phyloP scores from a whole-genome alignment of 495 filamentous ascomycete genomes.

The Neurospora cerealis region DNA sequence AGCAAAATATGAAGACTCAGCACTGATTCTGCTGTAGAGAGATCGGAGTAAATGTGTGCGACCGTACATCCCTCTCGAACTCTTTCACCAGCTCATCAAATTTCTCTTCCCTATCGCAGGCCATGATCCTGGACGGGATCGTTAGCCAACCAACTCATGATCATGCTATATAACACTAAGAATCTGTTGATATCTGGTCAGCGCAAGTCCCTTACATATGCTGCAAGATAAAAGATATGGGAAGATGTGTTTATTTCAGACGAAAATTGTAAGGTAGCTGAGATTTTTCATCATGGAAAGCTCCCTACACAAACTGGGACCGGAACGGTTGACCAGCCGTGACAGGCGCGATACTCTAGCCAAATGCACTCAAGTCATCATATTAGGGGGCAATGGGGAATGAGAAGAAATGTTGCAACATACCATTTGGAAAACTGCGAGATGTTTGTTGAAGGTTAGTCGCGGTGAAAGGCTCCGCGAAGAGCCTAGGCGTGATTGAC shows the following conservation, averaged over 20 bases:
- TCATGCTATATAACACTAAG: conserved; percentile 2
- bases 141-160: conserved; percentile 3
- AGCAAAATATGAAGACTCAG: conserved; percentile 40
- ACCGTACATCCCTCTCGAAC: conserved; percentile 59
- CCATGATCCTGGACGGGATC: conserved; percentile 61
- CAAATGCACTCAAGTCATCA: conserved; percentile 99
- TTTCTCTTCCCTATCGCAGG: conserved; percentile 82
- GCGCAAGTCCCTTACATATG: conserved; percentile 6
- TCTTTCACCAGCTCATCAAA: conserved; percentile 67
- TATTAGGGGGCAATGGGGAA: conserved; percentile 26
- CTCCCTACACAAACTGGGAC: conserved; percentile 17
- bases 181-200: conserved; percentile 9
- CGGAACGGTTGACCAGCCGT: conserved; percentile 29
- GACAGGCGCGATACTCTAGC: conserved; percentile 78
- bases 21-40: conserved; percentile 28
- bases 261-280: conserved; percentile 88
- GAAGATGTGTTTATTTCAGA: conserved; percentile 50
- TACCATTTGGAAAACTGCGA: conserved; percentile 15
- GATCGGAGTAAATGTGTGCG: conserved; percentile 20
- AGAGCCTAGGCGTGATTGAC: background rate
- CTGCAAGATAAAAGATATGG: conserved; percentile 4
- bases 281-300: conserved; percentile 93
- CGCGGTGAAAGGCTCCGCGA: background rate
- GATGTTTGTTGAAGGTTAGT: conserved; percentile 11
- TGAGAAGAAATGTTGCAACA: background rate